Conservation (phyloP, 2,329 filamentous ascomycete genomes). For the Decorospora gaudefroyi region DNA sequence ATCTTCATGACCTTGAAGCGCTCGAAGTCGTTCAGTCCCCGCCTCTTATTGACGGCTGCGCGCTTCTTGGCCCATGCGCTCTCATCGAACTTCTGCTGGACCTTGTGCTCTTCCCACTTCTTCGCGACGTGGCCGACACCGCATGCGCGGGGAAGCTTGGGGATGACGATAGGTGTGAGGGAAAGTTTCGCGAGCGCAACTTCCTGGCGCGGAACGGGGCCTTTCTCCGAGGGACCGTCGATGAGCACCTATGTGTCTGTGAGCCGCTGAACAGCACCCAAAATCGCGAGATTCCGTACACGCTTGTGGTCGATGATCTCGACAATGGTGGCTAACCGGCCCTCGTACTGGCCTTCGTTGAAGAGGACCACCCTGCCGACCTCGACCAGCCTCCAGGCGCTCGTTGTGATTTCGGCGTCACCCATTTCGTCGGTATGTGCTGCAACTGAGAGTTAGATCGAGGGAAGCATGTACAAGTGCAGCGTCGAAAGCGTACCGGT, state of each 20-base stretch:
- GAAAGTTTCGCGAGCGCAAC: slow-evolving; percentile 80
- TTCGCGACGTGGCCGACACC: slow-evolving; percentile 83
- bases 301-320: slow-evolving; percentile 99
- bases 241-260: slow-evolving; percentile 75
- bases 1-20: slow-evolving; percentile 99
- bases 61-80: slow-evolving; percentile 95
- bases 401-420: slow-evolving; percentile 55
- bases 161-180: slow-evolving; percentile 86
- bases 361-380: slow-evolving; percentile 96
- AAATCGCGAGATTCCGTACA: slow-evolving; percentile 68
- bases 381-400: slow-evolving; percentile 85
- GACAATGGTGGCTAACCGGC: slow-evolving; percentile 90
- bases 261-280: slow-evolving; percentile 32
- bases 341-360: slow-evolving; percentile 77
- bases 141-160: slow-evolving; percentile 81
- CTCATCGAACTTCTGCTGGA: slow-evolving; percentile 91
- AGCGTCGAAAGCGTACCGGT: slow-evolving; percentile 46
- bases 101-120: slow-evolving; percentile 86
- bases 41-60: slow-evolving; percentile 81
- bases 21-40: slow-evolving; percentile 95
- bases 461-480: slow-evolving; percentile 23
- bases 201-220: slow-evolving; percentile 84
- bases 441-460: slow-evolving; percentile 36
- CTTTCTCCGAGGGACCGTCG: slow-evolving; percentile 85
- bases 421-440: slow-evolving; percentile 52